These are phyloP conservation scores for Kwoniella pini DNA, from an alignment of 768 basidiomycete species.

Conservation along the genomic window DNA sequence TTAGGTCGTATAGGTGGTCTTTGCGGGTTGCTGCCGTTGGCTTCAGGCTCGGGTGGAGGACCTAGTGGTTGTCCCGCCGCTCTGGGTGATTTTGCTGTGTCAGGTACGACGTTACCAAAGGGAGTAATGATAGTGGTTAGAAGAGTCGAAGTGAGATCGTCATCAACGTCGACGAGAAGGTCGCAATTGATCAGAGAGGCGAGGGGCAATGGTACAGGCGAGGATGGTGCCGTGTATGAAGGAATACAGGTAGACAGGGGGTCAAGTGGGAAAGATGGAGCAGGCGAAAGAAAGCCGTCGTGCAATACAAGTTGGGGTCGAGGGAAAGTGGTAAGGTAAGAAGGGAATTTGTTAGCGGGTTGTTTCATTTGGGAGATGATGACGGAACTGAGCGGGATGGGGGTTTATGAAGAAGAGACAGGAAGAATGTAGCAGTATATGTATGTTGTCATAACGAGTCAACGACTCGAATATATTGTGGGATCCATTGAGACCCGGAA, in stretches of 20 bases:
- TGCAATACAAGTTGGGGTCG: slow-evolving; percentile 11
- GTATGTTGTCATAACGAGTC: not conserved
- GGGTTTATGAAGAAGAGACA: not conserved
- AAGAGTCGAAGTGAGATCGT: not conserved
- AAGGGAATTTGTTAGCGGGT: slow-evolving; percentile 12
- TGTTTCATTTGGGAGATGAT: not conserved
- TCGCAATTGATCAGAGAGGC: slow-evolving; percentile 11
- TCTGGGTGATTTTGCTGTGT: slow-evolving; percentile 15
- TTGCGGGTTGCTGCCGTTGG: slow-evolving; percentile 21
- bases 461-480: not conserved
- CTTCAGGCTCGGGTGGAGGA: slow-evolving; percentile 7
- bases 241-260: slow-evolving; percentile 10
- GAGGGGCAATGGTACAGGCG: slow-evolving; percentile 11
- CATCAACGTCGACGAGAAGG: slow-evolving; percentile 6
- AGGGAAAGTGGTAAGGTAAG: slow-evolving; percentile 1
- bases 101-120: not conserved
- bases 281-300: slow-evolving; percentile 16
- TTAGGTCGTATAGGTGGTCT: slow-evolving; percentile 49
- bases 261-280: slow-evolving; percentile 21
- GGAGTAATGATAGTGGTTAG: slow-evolving; percentile 1
- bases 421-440: not conserved
- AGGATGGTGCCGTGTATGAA: slow-evolving; percentile 2
- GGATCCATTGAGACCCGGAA: not conserved
- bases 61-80: slow-evolving; percentile 9
- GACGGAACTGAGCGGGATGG: not conserved